Base-by-base conservation (phyloP, 2,329 filamentous ascomycete genomes). In the Nakataea oryzae region DNA sequence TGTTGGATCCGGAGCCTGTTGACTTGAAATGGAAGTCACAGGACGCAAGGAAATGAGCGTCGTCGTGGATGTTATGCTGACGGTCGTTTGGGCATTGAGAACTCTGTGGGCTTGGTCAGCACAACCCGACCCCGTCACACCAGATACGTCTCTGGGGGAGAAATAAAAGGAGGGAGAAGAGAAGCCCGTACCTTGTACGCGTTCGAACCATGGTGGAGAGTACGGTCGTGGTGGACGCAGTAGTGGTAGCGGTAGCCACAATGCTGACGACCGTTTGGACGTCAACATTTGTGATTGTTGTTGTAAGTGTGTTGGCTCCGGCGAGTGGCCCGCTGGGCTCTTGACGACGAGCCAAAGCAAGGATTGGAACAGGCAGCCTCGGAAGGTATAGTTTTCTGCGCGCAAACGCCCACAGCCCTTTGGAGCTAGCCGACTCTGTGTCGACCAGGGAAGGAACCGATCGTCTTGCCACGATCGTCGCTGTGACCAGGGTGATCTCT, bases 41-140 rank as follows among this genome's bases (percentile, higher is more conserved):
- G 66, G 64, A 2, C 1, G 30, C 26, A 54, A 60, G 2, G 66
- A 63, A 3, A 62, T 64, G 32, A 60, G 62, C 21, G 63, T 66
- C 41, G 66, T 28, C 7, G 66, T 68, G 30, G 64, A 64, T 9
- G 67, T 68, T 14, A 64, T 59, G n/a, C 32, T 21, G 59, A 68
- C 63, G 26, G 67, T 68, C 13, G 64, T 58, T 24, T 58, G 21
- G 54, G 67, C 67, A 29, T 64, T 62, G 47, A 67, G 47, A 27
- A 66, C 61, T 1, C 63, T 64, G 54, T 54, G 24, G 26, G 29
- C 27, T 7, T 59, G 11, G 27, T 30, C 17, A 47, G 21, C 28
- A 12, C 17, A 26, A 41, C 30, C 4, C 24, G 28, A 54, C 34
- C 21, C 17, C 21, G 17, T 50, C 17, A 28, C 54, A 29, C 26